Evolutionary conservation across 108 stramenopile genomes (phyloP).

Genomic region (Skeletonema costatum): DNA sequence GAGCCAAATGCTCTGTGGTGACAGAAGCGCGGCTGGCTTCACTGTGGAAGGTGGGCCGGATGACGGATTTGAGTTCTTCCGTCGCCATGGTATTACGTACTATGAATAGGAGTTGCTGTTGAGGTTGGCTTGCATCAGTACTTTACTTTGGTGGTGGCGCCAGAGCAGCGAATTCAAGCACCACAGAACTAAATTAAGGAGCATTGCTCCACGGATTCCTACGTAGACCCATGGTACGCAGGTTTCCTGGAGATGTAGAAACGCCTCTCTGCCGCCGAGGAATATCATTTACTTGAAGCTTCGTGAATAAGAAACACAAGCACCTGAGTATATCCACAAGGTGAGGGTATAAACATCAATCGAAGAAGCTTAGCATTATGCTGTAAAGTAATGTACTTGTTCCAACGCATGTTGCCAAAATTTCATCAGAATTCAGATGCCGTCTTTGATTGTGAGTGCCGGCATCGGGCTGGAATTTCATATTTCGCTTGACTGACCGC

Average conservation of each 20-base stretch:
- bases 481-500: no score
- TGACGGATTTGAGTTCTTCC: constrained; percentile 1
- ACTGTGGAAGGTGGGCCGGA: neutral
- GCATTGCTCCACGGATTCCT: neutral
- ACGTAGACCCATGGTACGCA: neutral
- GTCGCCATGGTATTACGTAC: neutral
- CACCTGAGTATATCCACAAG: no score
- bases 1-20: constrained; percentile 58
- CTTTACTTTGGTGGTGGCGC: neutral
- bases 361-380: neutral
- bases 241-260: neutral
- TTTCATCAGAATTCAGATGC: neutral
- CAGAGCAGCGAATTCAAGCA: neutral
- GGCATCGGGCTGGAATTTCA: no score
- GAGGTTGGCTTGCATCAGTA: neutral
- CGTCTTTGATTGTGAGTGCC: no score
- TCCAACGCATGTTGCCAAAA: neutral
- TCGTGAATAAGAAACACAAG: no score
- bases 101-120: neutral
- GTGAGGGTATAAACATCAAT: neutral
- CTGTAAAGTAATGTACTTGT: neutral
- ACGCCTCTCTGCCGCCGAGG: neutral
- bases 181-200: neutral
- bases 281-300: no score
- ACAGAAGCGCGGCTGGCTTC: constrained; percentile 18